phyloP scores from a whole-genome alignment of 2,329 filamentous ascomycete species.

The Arthroderma sp. region DNA sequence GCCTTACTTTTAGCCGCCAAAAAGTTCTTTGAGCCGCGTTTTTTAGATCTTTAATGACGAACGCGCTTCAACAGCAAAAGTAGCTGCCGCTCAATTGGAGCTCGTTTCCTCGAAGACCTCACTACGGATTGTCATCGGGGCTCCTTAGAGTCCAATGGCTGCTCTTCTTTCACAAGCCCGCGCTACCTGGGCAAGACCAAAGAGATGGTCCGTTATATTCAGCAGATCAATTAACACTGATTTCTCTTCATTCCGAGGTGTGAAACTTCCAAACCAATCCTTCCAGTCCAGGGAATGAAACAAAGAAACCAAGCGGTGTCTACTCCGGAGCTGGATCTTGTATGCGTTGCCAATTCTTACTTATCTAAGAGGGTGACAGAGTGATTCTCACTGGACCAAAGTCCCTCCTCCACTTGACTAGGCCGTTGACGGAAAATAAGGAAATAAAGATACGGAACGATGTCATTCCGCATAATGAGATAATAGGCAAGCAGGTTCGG shows the following conservation, averaged over 20 bases:
- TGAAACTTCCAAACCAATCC: background rate
- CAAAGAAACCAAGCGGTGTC: too few relatives aligned
- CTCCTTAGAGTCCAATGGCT: conserved; percentile 8
- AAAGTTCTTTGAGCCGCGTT: background rate
- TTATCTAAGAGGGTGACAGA: conserved; percentile 29
- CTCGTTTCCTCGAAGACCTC: background rate
- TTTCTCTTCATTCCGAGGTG: conserved; percentile 27
- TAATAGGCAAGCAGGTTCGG: conserved; percentile 51
- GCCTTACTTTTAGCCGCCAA: conserved; percentile 6
- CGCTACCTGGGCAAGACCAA: conserved; percentile 2
- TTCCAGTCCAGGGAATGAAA: too few relatives aligned
- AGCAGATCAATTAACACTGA: conserved; percentile 23
- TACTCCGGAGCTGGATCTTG: too few relatives aligned
- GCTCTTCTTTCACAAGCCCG: conserved; percentile 5
- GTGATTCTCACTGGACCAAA: conserved; percentile 28
- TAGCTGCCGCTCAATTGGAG: background rate
- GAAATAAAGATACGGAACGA: conserved; percentile 25
- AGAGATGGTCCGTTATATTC: conserved; percentile 7
- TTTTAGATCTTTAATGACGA: background rate
- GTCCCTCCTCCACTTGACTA: conserved; percentile 24
- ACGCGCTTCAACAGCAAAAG: background rate
- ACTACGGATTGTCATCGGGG: too few relatives aligned
- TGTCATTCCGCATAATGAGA: conserved; percentile 35
- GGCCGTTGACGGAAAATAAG: conserved; percentile 27
- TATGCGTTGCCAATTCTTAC: background rate